A percentile compares a stretch with the other conserved stretches of the same genome.
Evolutionary conservation across 1,139 yeast genomes (phyloP).

Genomic region (Taphrina wiesneri): DNA sequence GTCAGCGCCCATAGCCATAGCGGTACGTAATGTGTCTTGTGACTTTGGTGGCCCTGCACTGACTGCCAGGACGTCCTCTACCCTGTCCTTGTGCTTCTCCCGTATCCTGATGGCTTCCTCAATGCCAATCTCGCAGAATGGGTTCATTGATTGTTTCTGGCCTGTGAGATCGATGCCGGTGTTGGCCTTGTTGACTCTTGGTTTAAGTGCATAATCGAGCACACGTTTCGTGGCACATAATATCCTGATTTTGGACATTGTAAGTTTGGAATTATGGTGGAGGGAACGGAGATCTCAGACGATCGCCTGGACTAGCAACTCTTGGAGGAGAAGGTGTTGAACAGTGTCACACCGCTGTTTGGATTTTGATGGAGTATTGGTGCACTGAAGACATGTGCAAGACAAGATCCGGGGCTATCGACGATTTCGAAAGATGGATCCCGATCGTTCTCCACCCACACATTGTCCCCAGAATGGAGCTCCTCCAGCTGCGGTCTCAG

Average conservation of each 20-base stretch:
- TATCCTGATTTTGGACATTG: constrained; percentile 30
- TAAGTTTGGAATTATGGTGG: too few relatives aligned
- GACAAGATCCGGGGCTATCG: neutral
- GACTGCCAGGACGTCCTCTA: constrained; percentile 84
- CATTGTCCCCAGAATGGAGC: neutral
- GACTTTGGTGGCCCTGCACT: constrained; percentile 86
- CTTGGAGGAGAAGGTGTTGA: too few relatives aligned
- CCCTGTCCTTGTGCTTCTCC: constrained; percentile 67
- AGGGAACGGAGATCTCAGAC: neutral
- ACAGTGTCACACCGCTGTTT: too few relatives aligned
- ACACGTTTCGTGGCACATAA: constrained; percentile 93
- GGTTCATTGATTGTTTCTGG: constrained; percentile 66
- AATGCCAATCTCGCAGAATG: constrained; percentile 93
- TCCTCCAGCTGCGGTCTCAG: neutral
- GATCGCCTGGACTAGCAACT: neutral
- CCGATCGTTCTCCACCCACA: neutral
- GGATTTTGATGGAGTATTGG: neutral
- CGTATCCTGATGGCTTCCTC: constrained; percentile 86
- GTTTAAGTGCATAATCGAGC: constrained; percentile 89
- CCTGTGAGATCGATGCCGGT: constrained; percentile 89
- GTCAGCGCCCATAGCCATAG: constrained; percentile 94
- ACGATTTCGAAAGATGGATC: neutral
- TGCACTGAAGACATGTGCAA: neutral
- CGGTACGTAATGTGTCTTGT: constrained; percentile 83
- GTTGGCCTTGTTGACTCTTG: constrained; percentile 82